These are phyloP conservation scores for Fragilaria radians DNA, from an alignment of 108 stramenopile genomes.

Conservation along the genomic window DNA sequence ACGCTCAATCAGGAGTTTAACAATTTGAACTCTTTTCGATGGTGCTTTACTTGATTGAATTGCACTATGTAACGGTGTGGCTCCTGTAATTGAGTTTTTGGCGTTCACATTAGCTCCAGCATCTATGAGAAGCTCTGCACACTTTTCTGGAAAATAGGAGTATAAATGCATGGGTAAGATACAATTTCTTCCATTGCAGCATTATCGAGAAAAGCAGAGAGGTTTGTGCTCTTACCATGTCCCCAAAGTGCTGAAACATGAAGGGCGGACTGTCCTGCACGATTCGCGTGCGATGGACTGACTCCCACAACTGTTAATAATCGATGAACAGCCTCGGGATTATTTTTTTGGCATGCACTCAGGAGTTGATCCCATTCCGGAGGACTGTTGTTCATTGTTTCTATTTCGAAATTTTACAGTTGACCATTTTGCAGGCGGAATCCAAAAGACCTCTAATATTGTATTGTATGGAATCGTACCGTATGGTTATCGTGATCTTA, in stretches of 20 bases:
- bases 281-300: conserved; percentile 47
- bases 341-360: conserved; percentile 49
- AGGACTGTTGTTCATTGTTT: no score
- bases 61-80: conserved; percentile 62
- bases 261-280: conserved; percentile 59
- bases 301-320: conserved; percentile 41
- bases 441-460: no score
- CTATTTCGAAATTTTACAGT: no score
- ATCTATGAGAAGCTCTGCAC: conserved; percentile 38
- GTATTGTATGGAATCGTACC: no score
- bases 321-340: conserved; percentile 28
- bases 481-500: no score
- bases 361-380: conserved; percentile 59
- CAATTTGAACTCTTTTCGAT: conserved; percentile 25
- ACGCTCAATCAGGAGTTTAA: conserved; percentile 24
- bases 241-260: conserved; percentile 75
- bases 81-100: conserved; percentile 38
- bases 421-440: no score
- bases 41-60: conserved; percentile 38
- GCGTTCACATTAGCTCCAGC: conserved; percentile 45
- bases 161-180: background rate
- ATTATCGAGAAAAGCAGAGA: no score
- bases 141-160: conserved; percentile 28
- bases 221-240: conserved; percentile 8
- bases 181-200: background rate